Evolutionary conservation across 805 yeast genomes (phyloP).

Genomic region (Kuraishia cidri): DNA sequence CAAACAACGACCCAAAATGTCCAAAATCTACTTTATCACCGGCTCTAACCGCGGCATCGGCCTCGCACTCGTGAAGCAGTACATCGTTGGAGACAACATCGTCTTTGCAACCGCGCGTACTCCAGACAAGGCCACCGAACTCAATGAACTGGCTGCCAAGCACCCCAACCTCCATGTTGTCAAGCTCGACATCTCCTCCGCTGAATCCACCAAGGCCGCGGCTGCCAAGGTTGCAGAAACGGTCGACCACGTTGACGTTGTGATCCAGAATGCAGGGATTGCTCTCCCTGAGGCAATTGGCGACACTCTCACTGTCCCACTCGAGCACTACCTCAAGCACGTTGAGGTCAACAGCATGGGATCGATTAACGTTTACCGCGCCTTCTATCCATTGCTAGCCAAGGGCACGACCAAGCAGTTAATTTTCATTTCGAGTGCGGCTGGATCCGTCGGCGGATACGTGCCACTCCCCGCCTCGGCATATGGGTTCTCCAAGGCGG

Average conservation of each 20-base stretch:
- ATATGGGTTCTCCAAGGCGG: slow-evolving; percentile 28
- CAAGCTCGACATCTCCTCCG: background rate
- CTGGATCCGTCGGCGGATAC: slow-evolving; percentile 13
- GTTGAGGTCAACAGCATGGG: slow-evolving; percentile 14
- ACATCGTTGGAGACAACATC: background rate
- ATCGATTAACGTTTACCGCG: slow-evolving; percentile 11
- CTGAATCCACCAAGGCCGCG: background rate
- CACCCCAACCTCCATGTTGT: background rate
- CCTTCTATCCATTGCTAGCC: slow-evolving; percentile 11
- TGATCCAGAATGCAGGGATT: slow-evolving; percentile 1
- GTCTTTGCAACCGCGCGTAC: slow-evolving; percentile 1
- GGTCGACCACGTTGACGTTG: background rate
- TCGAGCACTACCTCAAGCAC: slow-evolving; percentile 4
- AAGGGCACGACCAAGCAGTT: slow-evolving; percentile 12
- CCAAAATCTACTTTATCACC: slow-evolving; percentile 3
- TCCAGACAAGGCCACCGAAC: background rate
- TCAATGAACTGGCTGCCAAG: background rate
- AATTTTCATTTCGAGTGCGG: slow-evolving; percentile 16
- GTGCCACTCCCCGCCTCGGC: slow-evolving; percentile 12
- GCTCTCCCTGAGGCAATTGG: no score
- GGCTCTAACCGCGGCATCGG: slow-evolving; percentile 4
- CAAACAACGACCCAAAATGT: no score
- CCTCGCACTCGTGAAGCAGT: background rate
- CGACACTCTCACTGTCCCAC: background rate
- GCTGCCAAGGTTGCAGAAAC: background rate